A percentile compares a stretch with the other conserved stretches of the same genome.
Evolutionary conservation across 148 eudicot species (phyloP).

Genomic region (Rhododendron ferrugineum): DNA sequence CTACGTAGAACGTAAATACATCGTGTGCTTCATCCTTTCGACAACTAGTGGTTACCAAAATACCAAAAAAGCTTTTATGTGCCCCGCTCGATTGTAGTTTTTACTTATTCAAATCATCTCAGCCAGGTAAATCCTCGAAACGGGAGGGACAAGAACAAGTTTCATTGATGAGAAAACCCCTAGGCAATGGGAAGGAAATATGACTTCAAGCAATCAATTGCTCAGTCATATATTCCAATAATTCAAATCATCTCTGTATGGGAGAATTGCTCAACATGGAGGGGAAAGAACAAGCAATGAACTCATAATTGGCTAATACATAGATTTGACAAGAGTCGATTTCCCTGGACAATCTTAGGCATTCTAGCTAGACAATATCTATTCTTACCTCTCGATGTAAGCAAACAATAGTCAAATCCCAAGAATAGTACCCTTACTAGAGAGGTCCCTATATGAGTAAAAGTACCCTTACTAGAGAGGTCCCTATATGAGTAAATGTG

Average conservation of each 20-base stretch:
- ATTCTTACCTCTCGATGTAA: neutral
- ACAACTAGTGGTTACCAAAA: neutral
- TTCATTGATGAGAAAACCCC: neutral
- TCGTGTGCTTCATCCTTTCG: neutral
- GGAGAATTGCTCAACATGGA: neutral
- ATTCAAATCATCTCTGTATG: neutral
- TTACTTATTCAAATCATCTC: neutral
- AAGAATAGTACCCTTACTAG: neutral
- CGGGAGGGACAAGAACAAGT: neutral
- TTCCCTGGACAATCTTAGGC: neutral
- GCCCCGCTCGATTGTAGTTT: too few species aligned
- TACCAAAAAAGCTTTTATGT: neutral
- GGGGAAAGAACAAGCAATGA: neutral
- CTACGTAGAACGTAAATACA: neutral
- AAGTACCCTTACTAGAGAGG: neutral
- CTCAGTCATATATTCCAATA: too few species aligned
- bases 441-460: neutral
- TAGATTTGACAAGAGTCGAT: neutral
- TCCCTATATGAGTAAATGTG: neutral
- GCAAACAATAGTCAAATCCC: neutral
- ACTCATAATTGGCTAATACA: neutral
- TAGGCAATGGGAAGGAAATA: neutral
- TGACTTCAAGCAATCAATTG: neutral
- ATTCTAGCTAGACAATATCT: neutral
- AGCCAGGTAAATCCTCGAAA: neutral